Base-by-base conservation (phyloP, 1,284 basidiomycete species). In the Ceratobasidium papillatum region DNA sequence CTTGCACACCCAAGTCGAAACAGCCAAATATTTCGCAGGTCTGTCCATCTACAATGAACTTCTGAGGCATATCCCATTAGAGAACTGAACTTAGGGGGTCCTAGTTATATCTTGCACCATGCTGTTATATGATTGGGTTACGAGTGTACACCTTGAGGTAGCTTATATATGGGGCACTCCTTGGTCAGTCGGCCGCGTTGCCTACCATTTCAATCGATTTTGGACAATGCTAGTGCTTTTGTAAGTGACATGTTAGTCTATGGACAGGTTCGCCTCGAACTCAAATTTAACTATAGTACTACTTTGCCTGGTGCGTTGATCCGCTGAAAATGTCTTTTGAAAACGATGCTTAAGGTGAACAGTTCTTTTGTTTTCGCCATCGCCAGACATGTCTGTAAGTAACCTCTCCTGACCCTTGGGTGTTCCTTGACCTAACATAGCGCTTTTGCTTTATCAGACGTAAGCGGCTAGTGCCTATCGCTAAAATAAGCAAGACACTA, bases 101-200 rank as follows among this genome's bases (percentile, higher is more conserved):
- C 38, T 30, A 66, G 63, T 66, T n/a, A n/a, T 66, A 32, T 66
- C 63, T 12, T 49, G 43, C 5, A 66, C 63, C 2, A n/a, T 61
- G 30, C 59, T 61, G 3, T 8, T 36, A 11, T 61, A 61, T 41
- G 59, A 36, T 41, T 61, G 59, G 59, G 4, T 61, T 22, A 32
- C 38, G 4, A 38, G 34, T 38, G 5, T 61, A 2, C 30, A 61
- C 27, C 7, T 25, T 14, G 59, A 61, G n/a, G 34, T 22, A 3
- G n/a, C 9, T n/a, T 66, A 49, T 22, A 52, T 66, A 9, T 66
- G 63, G 63, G n/a, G 63, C 30, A 12, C 43, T 34, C 30, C 63
- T 7, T 66, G 63, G 63, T 66, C 63, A 5, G 5, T 49, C 14
- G 63, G 63, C 7, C 45, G 49, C 30, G 30, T 38, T 25, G 38